These are phyloP conservation scores for Dendrobium chrysotoxum DNA, from an alignment of 106 monocot species.

Conservation along the genomic window DNA sequence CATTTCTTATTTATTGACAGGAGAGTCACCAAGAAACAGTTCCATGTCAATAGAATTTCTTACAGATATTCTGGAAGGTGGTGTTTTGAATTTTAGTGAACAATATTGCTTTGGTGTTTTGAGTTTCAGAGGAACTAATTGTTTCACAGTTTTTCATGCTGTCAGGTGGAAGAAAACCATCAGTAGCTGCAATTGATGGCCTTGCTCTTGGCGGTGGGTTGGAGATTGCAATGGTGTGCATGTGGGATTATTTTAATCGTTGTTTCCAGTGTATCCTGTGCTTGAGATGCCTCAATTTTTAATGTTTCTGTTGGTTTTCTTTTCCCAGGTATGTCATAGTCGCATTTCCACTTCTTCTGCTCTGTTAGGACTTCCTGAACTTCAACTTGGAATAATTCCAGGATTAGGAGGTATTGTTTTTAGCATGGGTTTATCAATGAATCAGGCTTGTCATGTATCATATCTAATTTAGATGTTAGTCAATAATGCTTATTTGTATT, in stretches of 20 bases:
- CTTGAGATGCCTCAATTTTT: not conserved
- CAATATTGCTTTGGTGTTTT: not conserved
- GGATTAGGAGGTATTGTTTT: constrained; percentile 81
- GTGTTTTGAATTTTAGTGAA: not conserved
- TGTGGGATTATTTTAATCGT: not conserved
- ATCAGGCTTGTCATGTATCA: not conserved
- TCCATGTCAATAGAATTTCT: constrained; percentile 68
- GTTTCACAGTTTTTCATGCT: constrained; percentile 1
- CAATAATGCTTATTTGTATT: not conserved
- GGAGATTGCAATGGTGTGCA: constrained; percentile 87
- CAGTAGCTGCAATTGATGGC: constrained; percentile 94
- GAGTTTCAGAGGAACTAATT: not conserved
- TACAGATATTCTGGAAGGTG: constrained; percentile 87
- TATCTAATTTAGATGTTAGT: not conserved
- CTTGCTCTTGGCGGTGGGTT: constrained; percentile 94
- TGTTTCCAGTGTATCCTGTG: not conserved
- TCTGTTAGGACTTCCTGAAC: constrained; percentile 88
- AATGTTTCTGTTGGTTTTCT: not conserved
- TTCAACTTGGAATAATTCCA: constrained; percentile 88
- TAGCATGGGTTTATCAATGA: not conserved
- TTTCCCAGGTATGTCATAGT: constrained; percentile 76
- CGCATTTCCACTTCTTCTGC: constrained; percentile 67
- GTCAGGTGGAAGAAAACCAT: constrained; percentile 79
- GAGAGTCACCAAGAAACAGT: constrained; percentile 49
- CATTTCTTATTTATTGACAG: constrained; percentile 27